Evolutionary conservation across 495 filamentous ascomycete genomes (phyloP), one percentile per base, ranked within the genome.

Genomic region (Penicillium lagena): DNA sequence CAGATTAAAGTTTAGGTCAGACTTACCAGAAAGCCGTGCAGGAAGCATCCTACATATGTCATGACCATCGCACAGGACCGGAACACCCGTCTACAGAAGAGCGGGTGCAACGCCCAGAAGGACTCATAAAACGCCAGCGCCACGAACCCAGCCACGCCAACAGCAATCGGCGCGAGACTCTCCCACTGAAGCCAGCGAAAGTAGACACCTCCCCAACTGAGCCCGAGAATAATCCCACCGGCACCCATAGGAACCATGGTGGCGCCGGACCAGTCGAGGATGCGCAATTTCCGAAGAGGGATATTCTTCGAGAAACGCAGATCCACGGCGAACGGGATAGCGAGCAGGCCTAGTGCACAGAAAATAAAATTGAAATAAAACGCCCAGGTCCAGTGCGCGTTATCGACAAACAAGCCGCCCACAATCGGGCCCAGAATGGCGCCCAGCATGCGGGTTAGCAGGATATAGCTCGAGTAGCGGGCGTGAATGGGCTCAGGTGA

Each of bases 51-150:
- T 10, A 77, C 17, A 65, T 83, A 49, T 4, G 67, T 48, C 63
- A 67, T 64, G 0, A 36, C 29, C 27, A 51, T 47, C 1, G 58
- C 35, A n/a, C 63, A 43, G 49, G 64, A 58, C 54, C 64, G 59
- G 57, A 83, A 79, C 11, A 84, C 63, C 1, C 48, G 60, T 0
- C 68, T 56, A 4, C 72, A 70, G 39, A 85, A 76, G 35, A 85
- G 67, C 4, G 80, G 78, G 43, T 79, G 67, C 1, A 54, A 35
- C 12, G 61, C 62, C 56, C 54, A 69, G 15, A 49, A 49, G 12
- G 44, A 53, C 49, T 85, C 78, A 46, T 75, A 83, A 2, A 73
- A 41, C 7, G 71, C 55, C n/a, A 77, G 62, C 1, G 36, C 54
- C 0, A 69, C 29, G 4, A 83, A 27, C 14, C 71, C 65, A 1